Percentiles rank a stretch among this genome's conserved stretches.
Evolutionary conservation across 345 rosid species (phyloP).

Genomic region (Dimocarpus longan): DNA sequence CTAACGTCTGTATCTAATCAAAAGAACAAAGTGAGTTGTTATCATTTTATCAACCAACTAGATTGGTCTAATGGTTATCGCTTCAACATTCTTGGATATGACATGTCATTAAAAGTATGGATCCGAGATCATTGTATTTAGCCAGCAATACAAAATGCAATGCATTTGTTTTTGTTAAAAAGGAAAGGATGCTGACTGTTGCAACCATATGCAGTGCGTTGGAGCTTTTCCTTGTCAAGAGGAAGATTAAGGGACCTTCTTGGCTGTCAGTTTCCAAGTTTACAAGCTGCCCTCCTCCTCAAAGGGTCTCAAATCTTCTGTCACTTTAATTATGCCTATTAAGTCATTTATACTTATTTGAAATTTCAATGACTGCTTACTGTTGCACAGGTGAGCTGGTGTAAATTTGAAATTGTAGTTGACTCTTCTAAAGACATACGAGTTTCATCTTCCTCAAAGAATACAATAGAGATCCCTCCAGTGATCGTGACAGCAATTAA

Average conservation of each 20-base stretch:
- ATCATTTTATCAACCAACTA: constrained; percentile 17
- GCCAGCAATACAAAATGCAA: neutral
- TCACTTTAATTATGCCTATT: constrained; percentile 18
- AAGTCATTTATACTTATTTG: constrained; percentile 14
- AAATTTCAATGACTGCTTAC: constrained; percentile 26
- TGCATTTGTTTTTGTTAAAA: neutral
- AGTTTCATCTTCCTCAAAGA: constrained; percentile 54
- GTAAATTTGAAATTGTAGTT: constrained; percentile 83
- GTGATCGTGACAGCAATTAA: constrained; percentile 88
- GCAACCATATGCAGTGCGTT: constrained; percentile 69
- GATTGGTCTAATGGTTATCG: neutral
- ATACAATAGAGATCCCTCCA: constrained; percentile 64
- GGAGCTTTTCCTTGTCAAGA: constrained; percentile 91
- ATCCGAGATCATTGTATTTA: neutral
- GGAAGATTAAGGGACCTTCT: constrained; percentile 90
- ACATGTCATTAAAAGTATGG: neutral
- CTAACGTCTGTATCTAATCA: neutral
- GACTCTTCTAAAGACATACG: constrained; percentile 69
- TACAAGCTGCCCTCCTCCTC: constrained; percentile 66
- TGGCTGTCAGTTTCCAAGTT: constrained; percentile 87
- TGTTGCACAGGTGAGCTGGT: constrained; percentile 87
- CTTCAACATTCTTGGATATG: constrained; percentile 2
- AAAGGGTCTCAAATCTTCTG: constrained; percentile 58
- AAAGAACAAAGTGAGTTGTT: neutral
- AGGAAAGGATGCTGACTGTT: constrained; percentile 10